Percentiles rank a stretch among this genome's conserved stretches.
These are phyloP conservation scores for Phytophthora cryptogea DNA, from an alignment of 352 stramenopile genomes.

Conservation along the genomic window DNA sequence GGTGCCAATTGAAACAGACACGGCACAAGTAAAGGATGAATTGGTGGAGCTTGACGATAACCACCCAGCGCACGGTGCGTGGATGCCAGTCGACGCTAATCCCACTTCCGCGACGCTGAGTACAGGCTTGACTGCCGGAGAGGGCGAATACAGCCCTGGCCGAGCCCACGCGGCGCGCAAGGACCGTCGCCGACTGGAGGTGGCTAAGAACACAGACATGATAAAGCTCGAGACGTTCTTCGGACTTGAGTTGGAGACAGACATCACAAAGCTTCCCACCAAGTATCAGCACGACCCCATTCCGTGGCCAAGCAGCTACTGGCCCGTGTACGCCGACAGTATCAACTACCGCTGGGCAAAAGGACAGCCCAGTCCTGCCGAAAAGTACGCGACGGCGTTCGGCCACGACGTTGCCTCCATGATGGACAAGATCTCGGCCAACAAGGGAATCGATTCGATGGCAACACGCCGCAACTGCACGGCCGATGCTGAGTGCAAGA, in stretches of 20 bases:
- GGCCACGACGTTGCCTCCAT: constrained; percentile 44
- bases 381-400: constrained; percentile 61
- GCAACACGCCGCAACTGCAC: constrained; percentile 35
- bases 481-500: constrained; percentile 34
- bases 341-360: constrained; percentile 64
- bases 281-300: constrained; percentile 48
- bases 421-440: constrained; percentile 50
- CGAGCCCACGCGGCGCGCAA: constrained; percentile 2
- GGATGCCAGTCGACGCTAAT: neutral
- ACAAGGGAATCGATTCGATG: constrained; percentile 53
- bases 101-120: constrained; percentile 33
- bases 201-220: constrained; percentile 48
- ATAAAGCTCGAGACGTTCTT: constrained; percentile 58
- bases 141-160: constrained; percentile 17
- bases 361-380: constrained; percentile 38
- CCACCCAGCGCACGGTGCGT: constrained; percentile 37
- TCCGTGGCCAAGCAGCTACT: constrained; percentile 75
- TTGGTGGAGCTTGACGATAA: constrained; percentile 37
- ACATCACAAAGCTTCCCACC: constrained; percentile 56
- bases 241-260: constrained; percentile 44
- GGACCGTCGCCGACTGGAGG: constrained; percentile 38
- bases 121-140: constrained; percentile 7
- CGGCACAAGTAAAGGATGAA: constrained; percentile 25
- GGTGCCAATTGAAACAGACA: constrained; percentile 32
- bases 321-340: constrained; percentile 62